Conservation (phyloP, 2,329 filamentous ascomycete species). For the Fusarium chlamydosporum region DNA sequence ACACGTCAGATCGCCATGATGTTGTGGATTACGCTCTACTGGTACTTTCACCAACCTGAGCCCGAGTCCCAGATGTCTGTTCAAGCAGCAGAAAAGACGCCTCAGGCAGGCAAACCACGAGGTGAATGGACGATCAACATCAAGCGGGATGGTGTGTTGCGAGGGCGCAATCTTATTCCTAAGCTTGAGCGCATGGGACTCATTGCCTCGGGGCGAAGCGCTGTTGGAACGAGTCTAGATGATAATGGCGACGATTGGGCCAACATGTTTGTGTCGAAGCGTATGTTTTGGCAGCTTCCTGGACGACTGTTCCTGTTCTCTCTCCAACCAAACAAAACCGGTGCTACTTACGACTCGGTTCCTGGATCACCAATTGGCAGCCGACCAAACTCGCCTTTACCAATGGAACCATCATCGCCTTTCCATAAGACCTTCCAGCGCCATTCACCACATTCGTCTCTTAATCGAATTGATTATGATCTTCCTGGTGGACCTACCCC, state of each 20-base stretch:
- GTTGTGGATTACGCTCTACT: slow-evolving; percentile 93
- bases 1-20: slow-evolving; percentile 96
- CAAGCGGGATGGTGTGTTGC: slow-evolving; percentile 88
- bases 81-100: slow-evolving; percentile 74
- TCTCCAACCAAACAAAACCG: slow-evolving; percentile 69
- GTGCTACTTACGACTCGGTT: slow-evolving; percentile 53
- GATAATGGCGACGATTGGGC: slow-evolving; percentile 77
- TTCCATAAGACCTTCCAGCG: slow-evolving; percentile 47
- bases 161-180: slow-evolving; percentile 83
- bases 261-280: slow-evolving; percentile 84
- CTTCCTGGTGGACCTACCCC: slow-evolving; percentile 58
- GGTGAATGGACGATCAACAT: slow-evolving; percentile 91
- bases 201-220: slow-evolving; percentile 80
- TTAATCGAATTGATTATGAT: slow-evolving; percentile 53
- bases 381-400: slow-evolving; percentile 66
- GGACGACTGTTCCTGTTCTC: slow-evolving; percentile 90
- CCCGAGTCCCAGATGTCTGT: slow-evolving; percentile 76
- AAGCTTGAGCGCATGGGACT: slow-evolving; percentile 96
- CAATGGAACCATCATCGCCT: slow-evolving; percentile 49
- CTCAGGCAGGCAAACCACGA: slow-evolving; percentile 77
- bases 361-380: slow-evolving; percentile 68
- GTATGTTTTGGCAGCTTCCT: slow-evolving; percentile 93
- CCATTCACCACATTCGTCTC: slow-evolving; percentile 50
- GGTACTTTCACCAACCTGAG: slow-evolving; percentile 94
- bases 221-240: slow-evolving; percentile 76